Base-by-base conservation (phyloP, 2,329 filamentous ascomycete genomes). In the Curvularia eragrostidis region DNA sequence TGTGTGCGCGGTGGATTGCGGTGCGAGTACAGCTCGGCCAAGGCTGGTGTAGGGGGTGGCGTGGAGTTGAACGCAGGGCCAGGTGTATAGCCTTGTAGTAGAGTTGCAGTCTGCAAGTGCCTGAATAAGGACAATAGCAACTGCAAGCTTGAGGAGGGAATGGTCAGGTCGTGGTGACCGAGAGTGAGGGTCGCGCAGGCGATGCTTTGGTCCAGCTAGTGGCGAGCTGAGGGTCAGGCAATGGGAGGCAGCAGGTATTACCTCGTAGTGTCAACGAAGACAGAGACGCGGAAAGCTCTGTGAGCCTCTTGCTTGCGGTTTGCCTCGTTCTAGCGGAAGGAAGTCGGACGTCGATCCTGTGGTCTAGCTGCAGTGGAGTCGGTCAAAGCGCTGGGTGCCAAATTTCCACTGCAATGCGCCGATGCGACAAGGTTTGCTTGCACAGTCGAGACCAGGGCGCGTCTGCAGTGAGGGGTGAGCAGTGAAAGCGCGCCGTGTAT, bases 351-450 rank as follows among this genome's bases (percentile, higher is more conserved):
- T 48, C 49, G 42, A 54, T 48, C 43, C 34, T 44, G 46, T 54
- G 56, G 62, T 53, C 34, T 56, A 65, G 41, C 24, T 43, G 41
- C 12, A n/a, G 66, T 63, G 62, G 64, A 65, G 64, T 61, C 64
- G 68, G 70, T 72, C 67, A 67, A 73, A 70, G 72, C 72, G 72
- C 65, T 67, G 56, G 57, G 52, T 46, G 38, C 36, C 61, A 54
- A 59, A 58, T 55, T 48, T 66, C 60, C 61, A 52, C 57, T 54
- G 58, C 65, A 71, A 69, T 65, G 63, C 63, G 53, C 62, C 55
- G 58, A 57, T 55, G 54, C 47, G 56, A 58, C 55, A 64, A 52
- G 54, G 60, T 58, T 61, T 59, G 54, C 62, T 59, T 58, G 46
- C 59, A 62, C 60, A 48, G 54, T 62, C 63, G 46, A 54, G 55